phyloP scores from a whole-genome alignment of 108 stramenopile species.

The Nitzschia sp. region DNA sequence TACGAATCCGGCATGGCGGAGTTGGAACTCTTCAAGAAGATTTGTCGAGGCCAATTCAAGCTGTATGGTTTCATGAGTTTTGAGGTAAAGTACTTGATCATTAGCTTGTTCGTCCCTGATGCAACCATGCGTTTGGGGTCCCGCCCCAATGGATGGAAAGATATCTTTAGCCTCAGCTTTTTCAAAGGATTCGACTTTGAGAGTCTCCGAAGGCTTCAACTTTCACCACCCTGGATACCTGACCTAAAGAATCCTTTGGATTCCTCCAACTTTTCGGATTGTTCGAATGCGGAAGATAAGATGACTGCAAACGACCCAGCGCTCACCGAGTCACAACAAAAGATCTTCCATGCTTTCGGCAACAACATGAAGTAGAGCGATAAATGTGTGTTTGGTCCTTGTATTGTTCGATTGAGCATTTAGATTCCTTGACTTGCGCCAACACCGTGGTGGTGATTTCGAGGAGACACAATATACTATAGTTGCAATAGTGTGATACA shows the following conservation, averaged over 20 bases:
- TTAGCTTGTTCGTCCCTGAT: conserved; percentile 48
- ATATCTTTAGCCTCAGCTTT: conserved; percentile 40
- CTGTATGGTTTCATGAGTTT: conserved; percentile 18
- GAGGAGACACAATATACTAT: too few species aligned
- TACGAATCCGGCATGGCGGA: conserved; percentile 85
- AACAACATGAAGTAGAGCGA: not conserved
- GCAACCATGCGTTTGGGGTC: conserved; percentile 64
- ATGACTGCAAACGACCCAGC: conserved; percentile 14
- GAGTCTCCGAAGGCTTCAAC: conserved; percentile 39
- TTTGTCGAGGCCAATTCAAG: conserved; percentile 52
- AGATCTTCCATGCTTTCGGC: conserved; percentile 33
- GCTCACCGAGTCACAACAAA: conserved; percentile 27
- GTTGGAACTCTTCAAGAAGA: conserved; percentile 90
- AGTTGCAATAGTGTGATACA: too few species aligned
- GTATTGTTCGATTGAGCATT: too few species aligned
- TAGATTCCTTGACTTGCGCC: too few species aligned
- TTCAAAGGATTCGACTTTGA: conserved; percentile 57
- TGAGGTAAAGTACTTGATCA: conserved; percentile 48
- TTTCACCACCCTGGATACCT: conserved; percentile 84
- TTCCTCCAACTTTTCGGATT: conserved; percentile 25
- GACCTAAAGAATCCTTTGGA: conserved; percentile 43
- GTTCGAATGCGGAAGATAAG: conserved; percentile 23
- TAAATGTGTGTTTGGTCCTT: too few species aligned
- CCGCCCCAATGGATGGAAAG: conserved; percentile 55
- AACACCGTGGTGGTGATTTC: too few species aligned